Conservation (phyloP, 768 basidiomycete genomes). For the Rubroboletus pulcherrimus region DNA sequence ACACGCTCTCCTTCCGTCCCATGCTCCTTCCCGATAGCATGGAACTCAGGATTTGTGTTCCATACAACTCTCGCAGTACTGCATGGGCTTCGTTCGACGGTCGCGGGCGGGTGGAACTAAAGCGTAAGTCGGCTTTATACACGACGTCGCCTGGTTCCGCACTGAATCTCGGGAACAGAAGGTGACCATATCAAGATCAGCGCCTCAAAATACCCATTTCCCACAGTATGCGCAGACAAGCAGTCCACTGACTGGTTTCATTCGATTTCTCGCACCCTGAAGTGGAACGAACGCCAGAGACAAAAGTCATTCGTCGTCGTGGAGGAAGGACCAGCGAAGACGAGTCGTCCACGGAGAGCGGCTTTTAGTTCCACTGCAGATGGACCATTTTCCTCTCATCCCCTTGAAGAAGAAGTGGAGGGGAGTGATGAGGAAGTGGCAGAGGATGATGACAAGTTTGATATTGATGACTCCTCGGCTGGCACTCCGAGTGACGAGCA, state of each 20-base stretch:
- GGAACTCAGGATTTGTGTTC: constrained; percentile 98
- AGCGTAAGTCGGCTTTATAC: constrained; percentile 56
- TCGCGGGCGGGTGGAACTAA: constrained; percentile 90
- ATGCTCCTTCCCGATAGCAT: constrained; percentile 98
- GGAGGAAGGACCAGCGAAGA: constrained; percentile 71
- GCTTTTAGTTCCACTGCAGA: constrained; percentile 4
- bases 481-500: constrained; percentile 36
- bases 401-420: constrained; percentile 42
- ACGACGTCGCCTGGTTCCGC: neutral
- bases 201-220: constrained; percentile 96
- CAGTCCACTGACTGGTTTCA: constrained; percentile 99
- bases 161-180: constrained; percentile 50
- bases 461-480: constrained; percentile 87
- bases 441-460: constrained; percentile 76
- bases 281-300: constrained; percentile 98
- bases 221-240: constrained; percentile 96
- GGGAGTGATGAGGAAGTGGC: constrained; percentile 39
- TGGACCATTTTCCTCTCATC: constrained; percentile 14
- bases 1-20: constrained; percentile 96
- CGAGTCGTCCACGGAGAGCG: constrained; percentile 24
- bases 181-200: constrained; percentile 99
- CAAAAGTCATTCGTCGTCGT: constrained; percentile 99
- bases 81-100: constrained; percentile 99
- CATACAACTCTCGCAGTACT: constrained; percentile 95
- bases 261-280: constrained; percentile 90